Evolutionary conservation across 129 eudicot genomes (phyloP).

Genomic region (Artemisia annua): DNA sequence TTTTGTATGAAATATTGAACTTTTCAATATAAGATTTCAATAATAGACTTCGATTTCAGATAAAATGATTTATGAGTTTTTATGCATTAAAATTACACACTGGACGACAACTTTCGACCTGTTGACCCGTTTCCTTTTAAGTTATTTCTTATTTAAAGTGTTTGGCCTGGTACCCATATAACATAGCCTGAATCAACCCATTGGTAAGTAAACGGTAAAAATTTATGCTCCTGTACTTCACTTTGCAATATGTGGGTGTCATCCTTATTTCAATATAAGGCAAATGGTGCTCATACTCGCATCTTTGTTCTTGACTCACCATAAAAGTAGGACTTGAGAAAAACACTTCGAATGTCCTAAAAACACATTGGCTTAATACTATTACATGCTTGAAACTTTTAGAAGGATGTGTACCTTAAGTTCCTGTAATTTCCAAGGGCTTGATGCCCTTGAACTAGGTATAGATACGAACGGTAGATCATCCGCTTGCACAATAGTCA

Average conservation of each 20-base stretch:
- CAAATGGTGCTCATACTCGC: neutral
- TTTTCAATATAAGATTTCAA: neutral
- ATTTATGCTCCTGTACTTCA: neutral
- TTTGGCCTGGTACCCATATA: neutral
- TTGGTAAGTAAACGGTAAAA: neutral
- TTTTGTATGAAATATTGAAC: neutral
- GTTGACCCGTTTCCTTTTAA: too few relatives aligned
- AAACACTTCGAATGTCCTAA: neutral
- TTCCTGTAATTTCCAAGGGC: slow-evolving; percentile 65
- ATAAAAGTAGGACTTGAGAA: slow-evolving; percentile 24
- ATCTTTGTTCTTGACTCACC: slow-evolving; percentile 18
- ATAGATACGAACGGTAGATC: slow-evolving; percentile 73
- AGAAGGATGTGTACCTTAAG: slow-evolving; percentile 54
- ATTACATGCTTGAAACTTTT: neutral
- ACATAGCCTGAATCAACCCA: neutral
- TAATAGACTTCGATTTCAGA: neutral
- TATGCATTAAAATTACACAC: neutral
- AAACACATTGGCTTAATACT: slow-evolving; percentile 10
- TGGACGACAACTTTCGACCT: too few relatives aligned
- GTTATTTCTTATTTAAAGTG: neutral
- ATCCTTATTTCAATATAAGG: neutral
- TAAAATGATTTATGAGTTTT: neutral
- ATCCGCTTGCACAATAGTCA: slow-evolving; percentile 70
- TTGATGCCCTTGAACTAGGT: slow-evolving; percentile 33
- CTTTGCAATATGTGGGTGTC: neutral